Conservation (phyloP, 192 early-diverging fungal species). For the Entomortierella beljakovae region DNA sequence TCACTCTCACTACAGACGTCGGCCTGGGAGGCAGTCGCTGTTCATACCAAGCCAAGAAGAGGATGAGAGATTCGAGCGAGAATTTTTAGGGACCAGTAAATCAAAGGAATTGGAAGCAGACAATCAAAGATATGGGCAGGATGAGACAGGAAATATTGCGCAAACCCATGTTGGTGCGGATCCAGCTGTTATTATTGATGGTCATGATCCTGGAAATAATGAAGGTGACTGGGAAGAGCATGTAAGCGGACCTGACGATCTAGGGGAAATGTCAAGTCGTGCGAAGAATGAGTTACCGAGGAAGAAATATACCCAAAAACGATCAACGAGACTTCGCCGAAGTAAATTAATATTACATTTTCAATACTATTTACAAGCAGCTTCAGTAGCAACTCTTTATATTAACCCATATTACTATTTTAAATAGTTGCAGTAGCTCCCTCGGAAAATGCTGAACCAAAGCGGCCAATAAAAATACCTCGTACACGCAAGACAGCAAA, state of each 20-base stretch:
- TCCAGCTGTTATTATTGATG: background rate
- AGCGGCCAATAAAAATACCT: background rate
- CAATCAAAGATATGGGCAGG: too few species aligned
- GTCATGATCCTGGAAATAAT: background rate
- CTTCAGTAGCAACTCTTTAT: background rate
- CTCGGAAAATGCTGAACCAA: conserved; percentile 31
- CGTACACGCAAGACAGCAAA: conserved; percentile 2
- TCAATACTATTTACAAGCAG: background rate
- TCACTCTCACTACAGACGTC: conserved; percentile 37
- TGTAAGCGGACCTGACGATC: background rate
- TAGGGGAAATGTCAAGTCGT: background rate
- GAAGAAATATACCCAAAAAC: conserved; percentile 54
- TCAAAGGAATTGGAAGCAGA: background rate
- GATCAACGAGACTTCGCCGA: conserved; percentile 36
- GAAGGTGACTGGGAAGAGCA: conserved; percentile 25
- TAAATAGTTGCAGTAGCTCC: conserved; percentile 37
- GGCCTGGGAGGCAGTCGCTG: conserved; percentile 3
- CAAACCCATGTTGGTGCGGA: background rate
- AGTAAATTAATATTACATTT: conserved; percentile 16
- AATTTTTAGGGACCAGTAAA: too few species aligned
- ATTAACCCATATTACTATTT: background rate
- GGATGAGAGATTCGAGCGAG: conserved; percentile 33
- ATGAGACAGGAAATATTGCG: background rate
- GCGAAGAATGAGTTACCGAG: background rate
- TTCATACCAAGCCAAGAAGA: conserved; percentile 47